A percentile compares a stretch with the other conserved stretches of the same genome.
Evolutionary conservation across 331 rosid species (phyloP).

Genomic region (Saraca asoca): DNA sequence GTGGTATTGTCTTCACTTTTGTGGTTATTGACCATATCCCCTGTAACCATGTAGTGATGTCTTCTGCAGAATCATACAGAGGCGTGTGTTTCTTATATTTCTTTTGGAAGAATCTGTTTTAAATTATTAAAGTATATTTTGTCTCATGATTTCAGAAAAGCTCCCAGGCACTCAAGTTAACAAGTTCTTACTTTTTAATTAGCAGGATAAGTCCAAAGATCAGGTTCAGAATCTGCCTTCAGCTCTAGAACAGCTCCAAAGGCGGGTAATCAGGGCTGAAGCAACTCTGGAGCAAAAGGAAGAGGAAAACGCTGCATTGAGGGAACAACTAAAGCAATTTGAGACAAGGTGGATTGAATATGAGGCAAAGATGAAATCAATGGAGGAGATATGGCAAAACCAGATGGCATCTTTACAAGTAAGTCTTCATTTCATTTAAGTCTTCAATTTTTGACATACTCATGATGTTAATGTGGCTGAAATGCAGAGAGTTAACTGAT

Average conservation of each 20-base stretch:
- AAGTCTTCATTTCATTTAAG: constrained; percentile 43
- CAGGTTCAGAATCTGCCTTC: constrained; percentile 50
- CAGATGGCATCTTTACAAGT: constrained; percentile 97
- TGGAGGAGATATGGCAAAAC: constrained; percentile 95
- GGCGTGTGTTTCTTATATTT: neutral
- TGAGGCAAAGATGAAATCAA: constrained; percentile 85
- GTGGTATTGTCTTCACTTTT: constrained; percentile 2
- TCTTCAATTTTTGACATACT: constrained; percentile 16
- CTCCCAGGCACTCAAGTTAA: constrained; percentile 14
- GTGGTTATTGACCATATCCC: neutral
- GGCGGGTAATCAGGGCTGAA: constrained; percentile 71
- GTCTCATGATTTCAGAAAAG: neutral
- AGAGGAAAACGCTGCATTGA: constrained; percentile 78
- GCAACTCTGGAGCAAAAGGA: constrained; percentile 78
- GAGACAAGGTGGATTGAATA: constrained; percentile 86
- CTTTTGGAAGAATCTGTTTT: neutral
- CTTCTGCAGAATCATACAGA: constrained; percentile 3
- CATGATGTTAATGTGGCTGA: constrained; percentile 14
- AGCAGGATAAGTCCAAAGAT: constrained; percentile 49
- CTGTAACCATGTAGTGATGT: constrained; percentile 7
- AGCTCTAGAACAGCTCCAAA: constrained; percentile 67
- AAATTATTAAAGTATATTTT: constrained; percentile 7
- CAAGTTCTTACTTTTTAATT: constrained; percentile 23
- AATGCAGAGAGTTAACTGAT: constrained; percentile 11
- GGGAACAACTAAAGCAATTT: constrained; percentile 68